Evolutionary conservation across 2,329 filamentous ascomycete species (phyloP), one percentile per base, ranked within the genome.

Genomic region (Neonectria ditissima): DNA sequence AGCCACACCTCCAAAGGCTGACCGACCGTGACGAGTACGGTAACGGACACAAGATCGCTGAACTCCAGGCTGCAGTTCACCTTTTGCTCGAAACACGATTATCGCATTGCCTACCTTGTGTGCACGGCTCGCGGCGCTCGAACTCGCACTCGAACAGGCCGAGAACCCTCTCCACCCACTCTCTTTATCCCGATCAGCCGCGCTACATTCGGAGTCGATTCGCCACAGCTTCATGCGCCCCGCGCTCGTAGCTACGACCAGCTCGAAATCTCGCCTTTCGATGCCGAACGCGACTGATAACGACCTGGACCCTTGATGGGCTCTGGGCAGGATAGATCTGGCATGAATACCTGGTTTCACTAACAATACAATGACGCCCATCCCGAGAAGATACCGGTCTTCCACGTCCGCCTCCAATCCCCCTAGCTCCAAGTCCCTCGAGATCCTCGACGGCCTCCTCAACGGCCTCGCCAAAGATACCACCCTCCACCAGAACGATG

Each of bases 391-490:
- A 64, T 88, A 89, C 74, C 86, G 89, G 69, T 89, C 89, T 64
- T 90, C 88, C 62, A 91, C 88, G 44, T 87, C 87, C 63, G 82
- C 87, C 64, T 90, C 88, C 45, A 82, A 80, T 50, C 81, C 85
- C 53, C 81, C 84, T 55, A 85, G 81, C 57, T 87, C 88, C 67
- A 89, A 90, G 78, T 85, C 87, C 39, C 84, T 85, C 68, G 86
- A 88, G 71, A 83, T 89, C 54, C 79, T 90, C 39, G 84, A 85
- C 67, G 76, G 77, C 45, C 81, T 89, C 48, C 82, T 91, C 67
- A 83, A 87, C 53, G 72, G 77, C 67, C 74, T 87, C 47, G 73
- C 79, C 56, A 68, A 68, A 55, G 73, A 75, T 30, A 72, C 78
- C 14, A 77, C 77, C 5, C 65, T 80, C 7, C 74, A 69, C 5